Base-by-base conservation (phyloP, 495 filamentous ascomycete species). In the Lindgomyces ingoldianus region DNA sequence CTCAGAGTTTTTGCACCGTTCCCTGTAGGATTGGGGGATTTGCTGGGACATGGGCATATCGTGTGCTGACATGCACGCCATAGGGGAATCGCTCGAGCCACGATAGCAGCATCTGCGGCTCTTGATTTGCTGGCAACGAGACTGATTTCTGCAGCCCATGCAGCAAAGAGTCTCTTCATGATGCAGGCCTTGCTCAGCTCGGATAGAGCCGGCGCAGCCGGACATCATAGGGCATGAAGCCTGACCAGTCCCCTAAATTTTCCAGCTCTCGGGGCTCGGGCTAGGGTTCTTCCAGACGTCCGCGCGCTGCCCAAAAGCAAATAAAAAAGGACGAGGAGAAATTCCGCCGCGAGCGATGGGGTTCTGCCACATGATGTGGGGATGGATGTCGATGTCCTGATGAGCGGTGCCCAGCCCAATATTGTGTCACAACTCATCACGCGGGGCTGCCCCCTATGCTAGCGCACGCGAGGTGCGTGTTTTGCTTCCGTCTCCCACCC, bases 401-500 rank as follows among this genome's bases (percentile, higher is more conserved):
- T n/a, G n/a, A n/a, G n/a, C n/a, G n/a, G n/a, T n/a, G 19, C 48
- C 48, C 48, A 27, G 25, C 10, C 3, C 48, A 29, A 29, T 29
- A 52, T 59, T 47, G 55, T 59, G 55, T 59, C 55, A n/a, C n/a
- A n/a, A n/a, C n/a, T n/a, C n/a, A 59, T 59, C 25, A 47, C 55
- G 55, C 55, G 55, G 55, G 55, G 55, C 55, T 16, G 1, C 42
- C n/a, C 26, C 22, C 48, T 8, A 27, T 27, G 12, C 48, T 16
- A 52, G 48, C 8, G 33, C 33, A 39, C 6, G 33, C 33, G 33
- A 39, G 33, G 33, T 14, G 33, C 33, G 33, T 14, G 3, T 52
- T 14, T 52, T 11, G 48, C 8, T 18, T 12, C 24, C 50, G 6
- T 14, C 6, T 39, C 33, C 14, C 14, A 6, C 33, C 33, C 33